phyloP scores from a whole-genome alignment of 768 basidiomycete genomes.

The Sarcomyxa edulis region DNA sequence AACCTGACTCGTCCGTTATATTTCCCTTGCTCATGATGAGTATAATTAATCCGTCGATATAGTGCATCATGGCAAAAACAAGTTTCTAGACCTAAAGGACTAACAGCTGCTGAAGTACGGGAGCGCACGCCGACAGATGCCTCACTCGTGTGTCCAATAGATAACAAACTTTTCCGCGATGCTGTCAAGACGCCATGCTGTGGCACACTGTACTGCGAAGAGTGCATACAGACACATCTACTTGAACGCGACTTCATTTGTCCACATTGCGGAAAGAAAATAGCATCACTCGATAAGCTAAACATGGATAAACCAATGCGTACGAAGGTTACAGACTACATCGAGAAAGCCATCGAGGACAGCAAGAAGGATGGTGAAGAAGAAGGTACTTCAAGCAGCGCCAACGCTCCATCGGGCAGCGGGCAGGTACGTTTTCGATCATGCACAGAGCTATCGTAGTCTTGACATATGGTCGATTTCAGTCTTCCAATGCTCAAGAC shows the following conservation, averaged over 20 bases:
- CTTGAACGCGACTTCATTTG: slow-evolving; percentile 95
- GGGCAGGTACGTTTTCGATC: slow-evolving; percentile 30
- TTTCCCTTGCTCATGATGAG: not conserved
- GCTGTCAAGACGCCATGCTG: slow-evolving; percentile 97
- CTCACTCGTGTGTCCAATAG: slow-evolving; percentile 81
- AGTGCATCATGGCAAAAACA: slow-evolving; percentile 97
- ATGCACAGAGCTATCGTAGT: not conserved
- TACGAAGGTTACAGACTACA: slow-evolving; percentile 73
- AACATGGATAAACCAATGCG: slow-evolving; percentile 75
- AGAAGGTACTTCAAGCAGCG: slow-evolving; percentile 21
- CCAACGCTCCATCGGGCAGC: slow-evolving; percentile 14
- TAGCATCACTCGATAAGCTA: slow-evolving; percentile 86
- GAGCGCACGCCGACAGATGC: slow-evolving; percentile 78
- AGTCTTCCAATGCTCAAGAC: slow-evolving; percentile 15
- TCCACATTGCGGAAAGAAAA: slow-evolving; percentile 84
- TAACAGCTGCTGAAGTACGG: slow-evolving; percentile 86
- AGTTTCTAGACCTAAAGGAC: slow-evolving; percentile 67
- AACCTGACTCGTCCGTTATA: slow-evolving; percentile 84
- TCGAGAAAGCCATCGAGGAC: slow-evolving; percentile 76
- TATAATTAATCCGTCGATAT: not conserved
- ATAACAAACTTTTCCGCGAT: slow-evolving; percentile 89
- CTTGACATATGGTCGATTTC: no score
- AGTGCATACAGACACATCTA: slow-evolving; percentile 92
- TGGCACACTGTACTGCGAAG: slow-evolving; percentile 87
- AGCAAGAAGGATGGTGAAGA: slow-evolving; percentile 61